These are phyloP conservation scores for Pseudogymnoascus sp. DNA, from an alignment of 2,329 filamentous ascomycete species.

Conservation along the genomic window DNA sequence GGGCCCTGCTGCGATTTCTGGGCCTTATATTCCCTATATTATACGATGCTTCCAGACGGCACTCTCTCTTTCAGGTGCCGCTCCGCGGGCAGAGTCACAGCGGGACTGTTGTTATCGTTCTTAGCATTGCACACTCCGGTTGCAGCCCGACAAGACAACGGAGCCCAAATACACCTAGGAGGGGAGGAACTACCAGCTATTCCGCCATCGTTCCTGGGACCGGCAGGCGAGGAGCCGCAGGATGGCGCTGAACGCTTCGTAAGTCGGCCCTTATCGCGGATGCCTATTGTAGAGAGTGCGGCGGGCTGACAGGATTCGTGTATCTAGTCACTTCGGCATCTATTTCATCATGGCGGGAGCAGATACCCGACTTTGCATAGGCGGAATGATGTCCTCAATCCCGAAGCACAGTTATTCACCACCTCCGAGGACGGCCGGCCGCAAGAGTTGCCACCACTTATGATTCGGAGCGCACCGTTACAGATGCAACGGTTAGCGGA, in stretches of 20 bases:
- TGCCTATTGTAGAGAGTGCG: background rate
- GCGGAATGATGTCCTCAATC: constrained; percentile 59
- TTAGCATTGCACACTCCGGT: constrained; percentile 48
- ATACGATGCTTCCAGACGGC: constrained; percentile 16
- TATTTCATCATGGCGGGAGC: constrained; percentile 86
- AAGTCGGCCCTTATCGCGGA: constrained; percentile 14
- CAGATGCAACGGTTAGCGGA: constrained; percentile 78
- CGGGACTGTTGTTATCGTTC: constrained; percentile 58
- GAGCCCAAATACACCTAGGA: background rate
- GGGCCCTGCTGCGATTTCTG: background rate
- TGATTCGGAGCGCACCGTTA: constrained; percentile 55
- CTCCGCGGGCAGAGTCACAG: constrained; percentile 57
- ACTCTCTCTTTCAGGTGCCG: constrained; percentile 32
- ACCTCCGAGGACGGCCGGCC: constrained; percentile 51
- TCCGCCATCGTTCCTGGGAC: constrained; percentile 38
- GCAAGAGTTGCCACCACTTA: constrained; percentile 45
- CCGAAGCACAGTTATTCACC: constrained; percentile 51
- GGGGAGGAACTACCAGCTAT: constrained; percentile 39
- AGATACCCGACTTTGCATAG: constrained; percentile 70
- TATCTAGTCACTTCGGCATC: constrained; percentile 64
- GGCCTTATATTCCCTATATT: background rate
- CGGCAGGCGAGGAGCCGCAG: constrained; percentile 30
- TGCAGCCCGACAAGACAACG: background rate
- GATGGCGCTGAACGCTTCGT: constrained; percentile 18
- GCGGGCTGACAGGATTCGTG: background rate